Evolutionary conservation across 441 rosid species (phyloP), one percentile per base, ranked within the genome.

Genomic region (Arabidopsis lyrata): DNA sequence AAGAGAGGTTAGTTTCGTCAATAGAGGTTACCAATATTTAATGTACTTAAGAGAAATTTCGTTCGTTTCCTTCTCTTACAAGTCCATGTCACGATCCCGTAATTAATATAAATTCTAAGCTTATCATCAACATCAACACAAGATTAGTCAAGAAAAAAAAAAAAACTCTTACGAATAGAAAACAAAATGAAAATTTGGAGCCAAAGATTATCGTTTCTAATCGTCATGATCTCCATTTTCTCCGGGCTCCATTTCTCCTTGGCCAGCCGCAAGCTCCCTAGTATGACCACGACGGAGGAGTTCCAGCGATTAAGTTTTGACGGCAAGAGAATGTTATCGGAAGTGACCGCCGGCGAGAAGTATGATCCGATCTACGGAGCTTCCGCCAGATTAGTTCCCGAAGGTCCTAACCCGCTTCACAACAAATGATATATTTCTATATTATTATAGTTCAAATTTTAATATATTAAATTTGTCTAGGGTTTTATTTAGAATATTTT

Each of bases 331-430:
- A 41, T 42, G 32, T 34, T 75, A 42, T 14, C 57, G 68, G 24
- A 67, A 8, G 13, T 3, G 15, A 68, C 0, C 7, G 8, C 32
- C 63, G 42, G 35, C 12, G 14, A 68, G 65, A 75, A 63, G 45
- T 35, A 75, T 32, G 64, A 75, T 45, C 44, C 4, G 65, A 61
- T 68, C 53, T 68, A 68, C 3, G 75, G 79, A 62, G 79, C 8
- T 54, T 75, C 70, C 2, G 27, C 18, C n/a, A 75, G 79, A 54
- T 9, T 2, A 54, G 70, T 68, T 55, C 79, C 79, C 11, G 2
- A 3, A 0, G 79, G 79, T 36, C 65, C 79, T 27, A 75, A 75
- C 8, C 79, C 79, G 0, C 75, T 75, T 75, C 79, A 75, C 53
- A 68, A 75, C 64, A 61, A 34, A 62, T 75, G 64, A 75, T 75